phyloP scores from a whole-genome alignment of 2,329 filamentous ascomycete species.

The Zalaria sp. region DNA sequence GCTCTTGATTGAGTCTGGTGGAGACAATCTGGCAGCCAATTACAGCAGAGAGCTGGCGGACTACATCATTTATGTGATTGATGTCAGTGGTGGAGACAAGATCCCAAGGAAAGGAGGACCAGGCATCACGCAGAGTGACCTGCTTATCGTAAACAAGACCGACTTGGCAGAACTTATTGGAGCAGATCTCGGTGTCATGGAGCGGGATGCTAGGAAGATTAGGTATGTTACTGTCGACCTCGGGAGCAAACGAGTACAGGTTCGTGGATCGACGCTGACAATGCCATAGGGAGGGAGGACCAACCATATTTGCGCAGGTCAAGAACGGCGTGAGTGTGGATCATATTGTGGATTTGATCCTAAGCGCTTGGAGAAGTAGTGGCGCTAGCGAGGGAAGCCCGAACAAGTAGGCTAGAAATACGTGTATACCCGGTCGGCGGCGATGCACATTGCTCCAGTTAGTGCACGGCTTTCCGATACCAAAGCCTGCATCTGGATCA shows the following conservation, averaged over 20 bases:
- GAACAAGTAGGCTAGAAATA: constrained; percentile 6
- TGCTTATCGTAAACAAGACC: constrained; percentile 94
- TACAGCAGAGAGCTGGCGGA: constrained; percentile 91
- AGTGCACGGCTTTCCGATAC: no score
- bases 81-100: constrained; percentile 93
- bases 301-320: constrained; percentile 94
- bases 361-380: constrained; percentile 85
- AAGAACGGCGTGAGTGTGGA: constrained; percentile 78
- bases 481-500: no score
- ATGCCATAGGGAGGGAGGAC: constrained; percentile 61
- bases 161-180: constrained; percentile 84
- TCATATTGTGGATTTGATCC: constrained; percentile 74
- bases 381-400: constrained; percentile 44
- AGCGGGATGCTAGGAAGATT: constrained; percentile 86
- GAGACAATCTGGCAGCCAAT: constrained; percentile 94
- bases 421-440: no score
- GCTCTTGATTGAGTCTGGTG: constrained; percentile 86
- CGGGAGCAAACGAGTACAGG: not conserved
- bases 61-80: constrained; percentile 97
- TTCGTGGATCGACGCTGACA: not conserved
- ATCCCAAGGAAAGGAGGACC: constrained; percentile 91
- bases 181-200: constrained; percentile 86
- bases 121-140: constrained; percentile 89
- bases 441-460: no score
- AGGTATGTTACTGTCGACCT: constrained; percentile 12